These are phyloP conservation scores for Ogataea ramenticola DNA, from an alignment of 805 yeast species.

Conservation along the genomic window DNA sequence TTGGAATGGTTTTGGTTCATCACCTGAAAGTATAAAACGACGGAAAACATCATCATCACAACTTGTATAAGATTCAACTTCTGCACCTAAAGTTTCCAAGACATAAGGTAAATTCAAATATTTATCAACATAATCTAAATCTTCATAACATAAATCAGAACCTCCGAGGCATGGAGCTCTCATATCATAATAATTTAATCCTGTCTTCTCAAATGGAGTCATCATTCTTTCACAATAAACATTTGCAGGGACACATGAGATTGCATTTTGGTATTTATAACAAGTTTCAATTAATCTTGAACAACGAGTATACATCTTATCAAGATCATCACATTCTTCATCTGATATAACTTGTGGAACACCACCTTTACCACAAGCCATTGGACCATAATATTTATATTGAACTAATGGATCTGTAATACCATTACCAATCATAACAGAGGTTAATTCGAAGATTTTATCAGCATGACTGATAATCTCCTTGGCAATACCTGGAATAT, in stretches of 20 bases:
- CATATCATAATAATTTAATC: slow-evolving; percentile 87
- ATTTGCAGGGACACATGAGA: slow-evolving; percentile 88
- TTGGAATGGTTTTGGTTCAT: slow-evolving; percentile 89
- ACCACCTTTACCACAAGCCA: slow-evolving; percentile 95
- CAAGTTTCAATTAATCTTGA: slow-evolving; percentile 67
- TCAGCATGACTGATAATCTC: slow-evolving; percentile 64
- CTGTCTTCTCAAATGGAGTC: slow-evolving; percentile 78
- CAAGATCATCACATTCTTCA: slow-evolving; percentile 71
- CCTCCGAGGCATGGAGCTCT: slow-evolving; percentile 68
- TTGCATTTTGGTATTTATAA: slow-evolving; percentile 63
- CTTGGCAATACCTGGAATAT: slow-evolving; percentile 82
- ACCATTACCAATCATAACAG: slow-evolving; percentile 87
- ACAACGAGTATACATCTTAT: slow-evolving; percentile 68
- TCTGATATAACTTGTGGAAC: slow-evolving; percentile 66
- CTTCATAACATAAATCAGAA: slow-evolving; percentile 68
- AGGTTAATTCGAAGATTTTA: slow-evolving; percentile 55
- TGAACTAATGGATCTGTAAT: slow-evolving; percentile 80
- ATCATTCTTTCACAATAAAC: slow-evolving; percentile 83
- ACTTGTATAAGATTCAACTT: slow-evolving; percentile 67
- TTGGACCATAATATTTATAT: slow-evolving; percentile 73
- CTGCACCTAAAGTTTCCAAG: slow-evolving; percentile 80
- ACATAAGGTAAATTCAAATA: slow-evolving; percentile 76
- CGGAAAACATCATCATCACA: slow-evolving; percentile 76
- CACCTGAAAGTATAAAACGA: slow-evolving; percentile 81
- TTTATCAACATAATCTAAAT: slow-evolving; percentile 63